Conservation (phyloP, 768 basidiomycete genomes). For the Coprinellus aureogranulatus region DNA sequence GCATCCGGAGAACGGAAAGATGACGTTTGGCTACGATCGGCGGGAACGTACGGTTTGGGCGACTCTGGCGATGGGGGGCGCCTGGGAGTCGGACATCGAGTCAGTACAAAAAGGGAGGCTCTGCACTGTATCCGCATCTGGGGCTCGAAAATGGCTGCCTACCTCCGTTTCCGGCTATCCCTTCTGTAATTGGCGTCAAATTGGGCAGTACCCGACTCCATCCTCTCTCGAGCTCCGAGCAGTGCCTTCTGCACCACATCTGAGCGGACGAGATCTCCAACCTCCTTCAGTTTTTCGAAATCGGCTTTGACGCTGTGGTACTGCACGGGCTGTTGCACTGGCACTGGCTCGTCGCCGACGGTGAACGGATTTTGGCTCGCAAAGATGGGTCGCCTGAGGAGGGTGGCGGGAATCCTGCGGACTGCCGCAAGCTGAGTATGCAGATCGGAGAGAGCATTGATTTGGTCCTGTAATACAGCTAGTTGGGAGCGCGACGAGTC, state of each 20-base stretch:
- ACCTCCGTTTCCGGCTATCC: constrained; percentile 59
- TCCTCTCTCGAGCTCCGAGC: constrained; percentile 51
- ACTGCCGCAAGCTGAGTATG: constrained; percentile 42
- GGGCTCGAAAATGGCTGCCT: constrained; percentile 22
- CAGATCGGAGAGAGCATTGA: constrained; percentile 47
- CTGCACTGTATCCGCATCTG: constrained; percentile 11
- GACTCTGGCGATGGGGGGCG: constrained; percentile 57
- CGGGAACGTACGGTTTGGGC: constrained; percentile 54
- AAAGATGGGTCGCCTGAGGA: constrained; percentile 38
- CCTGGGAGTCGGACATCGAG: constrained; percentile 25
- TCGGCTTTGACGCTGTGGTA: constrained; percentile 33
- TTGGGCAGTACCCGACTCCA: constrained; percentile 48
- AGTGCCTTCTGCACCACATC: constrained; percentile 60
- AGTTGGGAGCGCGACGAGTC: constrained; percentile 9
- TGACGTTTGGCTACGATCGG: constrained; percentile 36
- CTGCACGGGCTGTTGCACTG: no score
- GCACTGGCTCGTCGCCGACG: constrained; percentile 10
- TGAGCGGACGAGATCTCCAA: constrained; percentile 47
- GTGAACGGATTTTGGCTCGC: constrained; percentile 14
- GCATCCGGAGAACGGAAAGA: constrained; percentile 43
- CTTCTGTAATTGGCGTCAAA: constrained; percentile 45
- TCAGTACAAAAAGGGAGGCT: constrained; percentile 6
- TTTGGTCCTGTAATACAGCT: constrained; percentile 35
- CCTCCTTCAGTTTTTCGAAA: constrained; percentile 45
- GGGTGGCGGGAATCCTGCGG: constrained; percentile 43